A percentile compares a stretch with the other conserved stretches of the same genome.
phyloP scores from a whole-genome alignment of 495 filamentous ascomycete species.

The Massariosphaeria phaeospora region DNA sequence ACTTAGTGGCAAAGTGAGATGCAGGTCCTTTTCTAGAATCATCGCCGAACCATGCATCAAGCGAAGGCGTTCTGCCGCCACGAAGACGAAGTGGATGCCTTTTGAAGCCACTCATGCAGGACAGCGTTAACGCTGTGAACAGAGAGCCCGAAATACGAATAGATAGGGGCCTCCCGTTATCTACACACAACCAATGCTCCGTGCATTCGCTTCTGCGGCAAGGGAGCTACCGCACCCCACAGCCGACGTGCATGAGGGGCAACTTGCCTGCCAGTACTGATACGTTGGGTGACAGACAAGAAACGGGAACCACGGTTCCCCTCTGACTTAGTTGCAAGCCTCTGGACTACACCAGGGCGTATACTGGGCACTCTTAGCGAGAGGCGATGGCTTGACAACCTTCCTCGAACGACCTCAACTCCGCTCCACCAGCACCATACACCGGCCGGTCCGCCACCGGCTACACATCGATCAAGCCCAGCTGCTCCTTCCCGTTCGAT shows the following conservation, averaged over 20 bases:
- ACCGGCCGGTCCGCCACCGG: too few relatives aligned
- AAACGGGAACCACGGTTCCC: too few relatives aligned
- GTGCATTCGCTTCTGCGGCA: slow-evolving; percentile 3
- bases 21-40: slow-evolving; percentile 2
- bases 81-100: not conserved
- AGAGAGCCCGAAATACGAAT: not conserved
- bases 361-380: not conserved
- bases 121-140: not conserved
- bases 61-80: not conserved
- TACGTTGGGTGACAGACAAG: too few relatives aligned
- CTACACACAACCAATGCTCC: not conserved
- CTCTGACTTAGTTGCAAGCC: too few relatives aligned
- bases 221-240: not conserved
- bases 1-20: not conserved
- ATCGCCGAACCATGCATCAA: not conserved
- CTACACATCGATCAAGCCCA: too few relatives aligned
- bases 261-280: too few relatives aligned
- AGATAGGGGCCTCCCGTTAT: not conserved
- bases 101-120: too few relatives aligned
- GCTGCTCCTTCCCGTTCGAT: too few relatives aligned
- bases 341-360: too few relatives aligned
- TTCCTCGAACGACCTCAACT: slow-evolving; percentile 4
- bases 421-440: not conserved
- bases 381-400: not conserved
- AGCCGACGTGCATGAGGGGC: not conserved